Conservation (phyloP, 2,329 filamentous ascomycete genomes). For the Aspergillus tanneri region DNA sequence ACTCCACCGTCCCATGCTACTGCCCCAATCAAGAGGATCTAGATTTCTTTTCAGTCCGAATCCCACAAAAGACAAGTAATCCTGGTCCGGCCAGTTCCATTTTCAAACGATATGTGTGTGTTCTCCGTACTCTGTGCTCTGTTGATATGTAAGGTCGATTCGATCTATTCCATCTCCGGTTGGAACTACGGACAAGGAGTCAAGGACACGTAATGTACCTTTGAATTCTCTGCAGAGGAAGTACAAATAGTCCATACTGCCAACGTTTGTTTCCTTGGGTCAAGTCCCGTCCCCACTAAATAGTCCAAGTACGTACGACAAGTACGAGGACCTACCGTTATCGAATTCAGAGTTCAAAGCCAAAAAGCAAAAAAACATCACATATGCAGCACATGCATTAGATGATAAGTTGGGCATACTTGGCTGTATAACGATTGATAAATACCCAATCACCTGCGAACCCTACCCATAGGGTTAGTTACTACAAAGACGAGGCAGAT, state of each 20-base stretch:
- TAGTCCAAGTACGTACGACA: neutral
- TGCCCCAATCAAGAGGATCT: conserved; percentile 14
- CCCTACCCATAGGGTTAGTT: neutral
- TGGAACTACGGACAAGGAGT: too few relatives aligned
- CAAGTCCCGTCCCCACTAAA: neutral
- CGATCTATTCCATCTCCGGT: too few relatives aligned
- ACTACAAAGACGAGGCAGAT: neutral
- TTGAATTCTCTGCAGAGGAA: neutral
- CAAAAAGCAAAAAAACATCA: neutral
- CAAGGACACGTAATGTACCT: too few relatives aligned
- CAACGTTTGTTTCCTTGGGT: neutral
- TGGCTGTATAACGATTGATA: too few relatives aligned
- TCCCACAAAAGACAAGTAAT: neutral
- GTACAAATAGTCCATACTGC: neutral
- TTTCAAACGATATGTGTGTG: neutral
- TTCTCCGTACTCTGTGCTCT: too few relatives aligned
- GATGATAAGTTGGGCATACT: neutral
- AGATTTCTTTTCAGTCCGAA: conserved; percentile 7
- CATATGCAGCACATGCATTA: neutral
- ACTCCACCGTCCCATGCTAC: too few relatives aligned
- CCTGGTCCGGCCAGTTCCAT: neutral
- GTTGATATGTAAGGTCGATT: too few relatives aligned
- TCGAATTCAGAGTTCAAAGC: too few relatives aligned
- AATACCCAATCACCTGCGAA: neutral
- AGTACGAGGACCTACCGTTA: too few relatives aligned